Evolutionary conservation across 805 yeast species (phyloP).

Genomic region (Lipomyces yamanashiensis): DNA sequence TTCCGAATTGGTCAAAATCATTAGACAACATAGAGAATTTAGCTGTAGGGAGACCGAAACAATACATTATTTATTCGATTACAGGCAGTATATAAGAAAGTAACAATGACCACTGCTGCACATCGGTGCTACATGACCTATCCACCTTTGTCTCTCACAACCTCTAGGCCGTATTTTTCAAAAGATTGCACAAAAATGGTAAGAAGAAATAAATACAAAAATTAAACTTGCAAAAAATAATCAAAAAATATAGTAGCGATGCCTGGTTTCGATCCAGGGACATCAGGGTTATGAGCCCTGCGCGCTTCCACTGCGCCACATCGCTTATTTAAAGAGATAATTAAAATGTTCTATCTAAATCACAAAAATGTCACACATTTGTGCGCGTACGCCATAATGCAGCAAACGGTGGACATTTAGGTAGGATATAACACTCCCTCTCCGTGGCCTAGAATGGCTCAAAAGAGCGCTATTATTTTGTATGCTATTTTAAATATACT

Average conservation of each 20-base stretch:
- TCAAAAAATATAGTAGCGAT: conserved; percentile 63
- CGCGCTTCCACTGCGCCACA: conserved; percentile 75
- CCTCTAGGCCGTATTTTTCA: not conserved
- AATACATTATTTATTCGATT: too few relatives aligned
- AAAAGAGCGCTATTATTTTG: too few relatives aligned
- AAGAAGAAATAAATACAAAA: not conserved
- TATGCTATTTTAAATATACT: too few relatives aligned
- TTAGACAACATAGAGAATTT: not conserved
- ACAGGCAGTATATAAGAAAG: too few relatives aligned
- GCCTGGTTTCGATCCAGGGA: conserved; percentile 91
- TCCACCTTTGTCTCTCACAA: not conserved
- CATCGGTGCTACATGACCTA: too few relatives aligned
- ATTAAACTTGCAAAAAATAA: not conserved
- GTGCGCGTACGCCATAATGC: not conserved
- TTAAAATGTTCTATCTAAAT: not conserved
- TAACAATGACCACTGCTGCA: too few relatives aligned
- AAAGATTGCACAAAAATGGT: not conserved
- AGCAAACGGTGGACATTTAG: too few relatives aligned
- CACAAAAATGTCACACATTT: not conserved
- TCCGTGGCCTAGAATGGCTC: too few relatives aligned
- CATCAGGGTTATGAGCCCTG: conserved; percentile 97
- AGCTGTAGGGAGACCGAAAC: too few relatives aligned
- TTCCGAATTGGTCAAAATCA: not conserved
- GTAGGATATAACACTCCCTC: too few relatives aligned
- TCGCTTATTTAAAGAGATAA: conserved; percentile 7